Evolutionary conservation across 2,329 filamentous ascomycete genomes (phyloP).

Genomic region (Aspergillus fijiensis): DNA sequence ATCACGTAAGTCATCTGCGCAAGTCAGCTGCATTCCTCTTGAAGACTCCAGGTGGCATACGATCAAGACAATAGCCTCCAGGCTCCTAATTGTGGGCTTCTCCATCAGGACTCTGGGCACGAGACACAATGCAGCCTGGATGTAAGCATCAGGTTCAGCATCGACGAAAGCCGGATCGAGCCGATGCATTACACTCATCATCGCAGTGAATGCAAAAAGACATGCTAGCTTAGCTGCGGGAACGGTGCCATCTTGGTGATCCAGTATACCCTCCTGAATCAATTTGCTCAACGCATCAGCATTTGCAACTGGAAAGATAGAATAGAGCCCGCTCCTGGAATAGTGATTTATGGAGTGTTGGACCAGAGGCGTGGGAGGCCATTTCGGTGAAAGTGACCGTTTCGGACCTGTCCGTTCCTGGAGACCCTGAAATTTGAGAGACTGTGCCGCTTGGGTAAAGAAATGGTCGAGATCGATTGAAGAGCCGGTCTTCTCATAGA

Average conservation of each 20-base stretch:
- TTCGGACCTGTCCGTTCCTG: conserved; percentile 1
- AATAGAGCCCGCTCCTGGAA: conserved; percentile 22
- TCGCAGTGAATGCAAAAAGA: conserved; percentile 25
- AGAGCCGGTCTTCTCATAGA: conserved; percentile 19
- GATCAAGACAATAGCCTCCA: conserved; percentile 23
- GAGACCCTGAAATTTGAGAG: conserved; percentile 11
- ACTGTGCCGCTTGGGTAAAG: conserved; percentile 14
- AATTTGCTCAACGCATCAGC: conserved; percentile 12
- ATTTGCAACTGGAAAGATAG: conserved; percentile 26
- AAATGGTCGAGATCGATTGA: conserved; percentile 24
- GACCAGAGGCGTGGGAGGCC: conserved; percentile 18
- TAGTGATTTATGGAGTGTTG: conserved; percentile 23
- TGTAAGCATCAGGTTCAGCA: conserved; percentile 24
- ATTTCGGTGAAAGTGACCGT: conserved; percentile 15
- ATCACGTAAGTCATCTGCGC: conserved; percentile 20
- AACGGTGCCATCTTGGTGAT: conserved; percentile 10
- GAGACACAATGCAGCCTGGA: conserved; percentile 21
- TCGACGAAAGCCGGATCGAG: conserved; percentile 21
- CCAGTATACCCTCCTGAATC: conserved; percentile 15
- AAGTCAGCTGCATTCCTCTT: not conserved
- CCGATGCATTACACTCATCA: conserved; percentile 25
- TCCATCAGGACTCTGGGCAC: conserved; percentile 25
- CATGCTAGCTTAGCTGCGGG: conserved; percentile 19
- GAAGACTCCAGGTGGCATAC: conserved; percentile 9
- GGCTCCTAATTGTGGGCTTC: conserved; percentile 14